Conservation (phyloP, 176 grass and related monocot species). For the Phragmites australis region DNA sequence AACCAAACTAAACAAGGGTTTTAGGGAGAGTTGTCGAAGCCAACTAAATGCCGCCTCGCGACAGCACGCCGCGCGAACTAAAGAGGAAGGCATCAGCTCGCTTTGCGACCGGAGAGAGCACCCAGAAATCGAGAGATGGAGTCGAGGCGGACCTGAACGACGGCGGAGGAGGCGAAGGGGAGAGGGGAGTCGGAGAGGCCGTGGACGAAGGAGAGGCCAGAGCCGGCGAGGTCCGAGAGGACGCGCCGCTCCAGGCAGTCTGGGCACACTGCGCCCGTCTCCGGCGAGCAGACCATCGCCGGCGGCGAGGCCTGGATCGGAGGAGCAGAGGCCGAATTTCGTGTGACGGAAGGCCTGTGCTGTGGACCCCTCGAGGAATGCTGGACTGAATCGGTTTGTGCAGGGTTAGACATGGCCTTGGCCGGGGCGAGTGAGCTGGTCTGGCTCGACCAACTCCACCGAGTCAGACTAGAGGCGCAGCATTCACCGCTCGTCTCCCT, state of each 20-base stretch:
- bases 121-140: not conserved
- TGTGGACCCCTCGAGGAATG: not conserved
- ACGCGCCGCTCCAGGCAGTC: conserved; percentile 77
- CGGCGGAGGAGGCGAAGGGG: conserved; percentile 76
- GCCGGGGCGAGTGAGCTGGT: too few relatives aligned
- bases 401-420: too few relatives aligned
- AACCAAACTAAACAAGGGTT: not conserved
- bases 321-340: not conserved
- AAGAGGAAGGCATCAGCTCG: not conserved
- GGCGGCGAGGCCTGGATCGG: conserved; percentile 31
- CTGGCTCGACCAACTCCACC: not conserved
- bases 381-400: not conserved
- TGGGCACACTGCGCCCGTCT: conserved; percentile 49
- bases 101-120: not conserved
- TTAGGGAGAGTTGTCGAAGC: not conserved
- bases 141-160: conserved; percentile 57
- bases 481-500: too few relatives aligned
- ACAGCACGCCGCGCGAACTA: not conserved
- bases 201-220: conserved; percentile 67
- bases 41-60: not conserved
- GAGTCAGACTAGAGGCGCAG: not conserved
- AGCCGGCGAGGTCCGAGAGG: conserved; percentile 49
- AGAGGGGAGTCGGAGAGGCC: conserved; percentile 70
- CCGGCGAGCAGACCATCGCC: conserved; percentile 44
- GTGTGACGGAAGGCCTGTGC: not conserved